Conservation (phyloP, 2,329 filamentous ascomycete species). For the Penicillium thymicola region DNA sequence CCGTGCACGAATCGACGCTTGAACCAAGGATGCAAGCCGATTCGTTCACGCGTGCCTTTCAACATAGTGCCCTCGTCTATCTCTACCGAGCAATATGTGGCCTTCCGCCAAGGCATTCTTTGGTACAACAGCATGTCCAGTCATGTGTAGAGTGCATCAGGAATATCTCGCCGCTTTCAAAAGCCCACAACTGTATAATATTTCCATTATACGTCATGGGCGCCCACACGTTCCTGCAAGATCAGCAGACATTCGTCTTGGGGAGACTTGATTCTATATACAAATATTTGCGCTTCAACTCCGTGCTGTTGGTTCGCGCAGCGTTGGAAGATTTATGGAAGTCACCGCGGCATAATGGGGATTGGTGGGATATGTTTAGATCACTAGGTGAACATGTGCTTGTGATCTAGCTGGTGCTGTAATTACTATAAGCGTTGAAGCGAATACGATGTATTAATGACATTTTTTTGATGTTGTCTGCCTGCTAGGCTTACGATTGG, state of each 20-base stretch:
- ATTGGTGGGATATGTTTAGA: slow-evolving; percentile 10
- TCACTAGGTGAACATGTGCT: slow-evolving; percentile 9
- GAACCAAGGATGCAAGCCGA: too few relatives aligned
- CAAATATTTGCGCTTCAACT: slow-evolving; percentile 7
- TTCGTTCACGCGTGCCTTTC: too few relatives aligned
- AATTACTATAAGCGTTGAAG: background rate
- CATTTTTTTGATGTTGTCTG: too few relatives aligned
- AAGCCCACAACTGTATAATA: slow-evolving; percentile 13
- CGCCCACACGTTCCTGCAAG: slow-evolving; percentile 7
- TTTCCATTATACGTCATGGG: slow-evolving; percentile 13
- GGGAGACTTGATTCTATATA: slow-evolving; percentile 7
- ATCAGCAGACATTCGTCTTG: slow-evolving; percentile 4
- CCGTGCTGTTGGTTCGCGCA: slow-evolving; percentile 3
- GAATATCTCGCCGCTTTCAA: slow-evolving; percentile 3
- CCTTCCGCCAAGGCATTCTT: too few relatives aligned
- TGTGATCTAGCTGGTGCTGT: background rate
- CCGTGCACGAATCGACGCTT: too few relatives aligned
- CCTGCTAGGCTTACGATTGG: too few relatives aligned
- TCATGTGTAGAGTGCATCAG: slow-evolving; percentile 6
- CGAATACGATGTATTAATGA: too few relatives aligned
- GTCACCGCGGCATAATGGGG: slow-evolving; percentile 3
- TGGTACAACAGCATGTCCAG: slow-evolving; percentile 35
- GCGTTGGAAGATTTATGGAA: slow-evolving; percentile 10
- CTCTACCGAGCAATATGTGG: background rate
- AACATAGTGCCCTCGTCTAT: background rate